A percentile compares a stretch with the other conserved stretches of the same genome.
Conservation (phyloP, 306 rosid genomes). For the Prunus mume region DNA sequence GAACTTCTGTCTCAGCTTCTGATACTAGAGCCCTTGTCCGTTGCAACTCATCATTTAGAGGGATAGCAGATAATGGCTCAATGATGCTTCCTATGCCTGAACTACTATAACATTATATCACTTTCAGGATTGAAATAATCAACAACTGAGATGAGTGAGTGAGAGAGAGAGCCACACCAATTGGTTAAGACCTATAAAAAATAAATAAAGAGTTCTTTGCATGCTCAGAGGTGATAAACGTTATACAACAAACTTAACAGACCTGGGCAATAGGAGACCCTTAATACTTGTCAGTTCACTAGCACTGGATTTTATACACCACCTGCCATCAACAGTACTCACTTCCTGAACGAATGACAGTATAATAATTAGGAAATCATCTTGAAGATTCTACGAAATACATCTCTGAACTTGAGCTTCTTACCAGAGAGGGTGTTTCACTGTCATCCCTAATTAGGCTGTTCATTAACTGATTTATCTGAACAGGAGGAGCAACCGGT, state of each 20-base stretch:
- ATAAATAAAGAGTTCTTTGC: conserved; percentile 15
- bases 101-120: conserved; percentile 54
- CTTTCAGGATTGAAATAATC: conserved; percentile 40
- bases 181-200: conserved; percentile 15
- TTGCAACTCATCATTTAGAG: conserved; percentile 90
- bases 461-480: conserved; percentile 77
- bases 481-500: conserved; percentile 24
- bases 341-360: conserved; percentile 63
- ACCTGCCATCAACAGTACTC: conserved; percentile 80
- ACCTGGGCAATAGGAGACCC: conserved; percentile 89
- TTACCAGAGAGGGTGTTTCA: conserved; percentile 63
- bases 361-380: conserved; percentile 28
- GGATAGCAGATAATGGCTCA: conserved; percentile 82
- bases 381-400: conserved; percentile 10
- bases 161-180: not conserved
- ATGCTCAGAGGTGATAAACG: conserved; percentile 17
- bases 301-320: conserved; percentile 70
- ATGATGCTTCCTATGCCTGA: conserved; percentile 64
- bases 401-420: conserved; percentile 30
- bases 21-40: conserved; percentile 68
- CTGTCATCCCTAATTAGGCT: conserved; percentile 56
- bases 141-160: conserved; percentile 11
- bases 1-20: conserved; percentile 85
- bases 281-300: conserved; percentile 52
- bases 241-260: conserved; percentile 28